These are phyloP conservation scores for Lepiota venenata DNA, from an alignment of 768 basidiomycete species.

Conservation along the genomic window DNA sequence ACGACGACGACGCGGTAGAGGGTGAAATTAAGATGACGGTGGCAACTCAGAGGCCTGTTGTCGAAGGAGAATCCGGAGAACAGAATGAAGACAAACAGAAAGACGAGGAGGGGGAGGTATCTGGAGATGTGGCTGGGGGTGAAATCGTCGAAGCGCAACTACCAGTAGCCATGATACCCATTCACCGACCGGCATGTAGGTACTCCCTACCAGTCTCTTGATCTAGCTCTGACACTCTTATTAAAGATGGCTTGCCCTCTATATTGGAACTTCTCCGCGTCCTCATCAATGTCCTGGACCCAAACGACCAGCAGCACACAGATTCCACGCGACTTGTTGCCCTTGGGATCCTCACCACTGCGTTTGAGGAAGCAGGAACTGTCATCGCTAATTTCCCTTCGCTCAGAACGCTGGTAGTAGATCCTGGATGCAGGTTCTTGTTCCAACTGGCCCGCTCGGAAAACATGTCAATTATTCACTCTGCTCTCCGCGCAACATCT, in stretches of 20 bases:
- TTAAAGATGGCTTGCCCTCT: slow-evolving; percentile 83
- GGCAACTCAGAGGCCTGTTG: slow-evolving; percentile 26
- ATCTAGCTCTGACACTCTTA: slow-evolving; percentile 5
- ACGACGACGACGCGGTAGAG: slow-evolving; percentile 47
- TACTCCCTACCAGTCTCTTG: slow-evolving; percentile 3
- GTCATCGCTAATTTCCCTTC: slow-evolving; percentile 77
- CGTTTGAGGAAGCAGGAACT: slow-evolving; percentile 81
- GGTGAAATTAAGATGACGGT: slow-evolving; percentile 64
- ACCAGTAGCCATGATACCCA: slow-evolving; percentile 21
- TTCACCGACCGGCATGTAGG: slow-evolving; percentile 41
- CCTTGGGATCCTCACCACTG: slow-evolving; percentile 80
- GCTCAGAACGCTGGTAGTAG: slow-evolving; percentile 71
- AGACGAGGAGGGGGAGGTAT: background rate
- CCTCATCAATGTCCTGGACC: slow-evolving; percentile 92
- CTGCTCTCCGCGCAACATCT: slow-evolving; percentile 80
- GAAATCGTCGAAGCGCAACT: slow-evolving; percentile 17
- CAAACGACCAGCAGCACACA: slow-evolving; percentile 91
- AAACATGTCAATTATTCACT: slow-evolving; percentile 72
- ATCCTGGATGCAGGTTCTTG: slow-evolving; percentile 92
- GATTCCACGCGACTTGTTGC: slow-evolving; percentile 93
- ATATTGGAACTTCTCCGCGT: slow-evolving; percentile 91
- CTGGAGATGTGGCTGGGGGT: slow-evolving; percentile 8
- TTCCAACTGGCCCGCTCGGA: slow-evolving; percentile 97
- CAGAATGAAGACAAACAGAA: slow-evolving; percentile 13
- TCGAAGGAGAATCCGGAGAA: slow-evolving; percentile 20